Percentiles rank a stretch among this genome's conserved stretches.
Evolutionary conservation across 805 yeast genomes (phyloP).

Genomic region (Metschnikowia chrysomelidarum): DNA sequence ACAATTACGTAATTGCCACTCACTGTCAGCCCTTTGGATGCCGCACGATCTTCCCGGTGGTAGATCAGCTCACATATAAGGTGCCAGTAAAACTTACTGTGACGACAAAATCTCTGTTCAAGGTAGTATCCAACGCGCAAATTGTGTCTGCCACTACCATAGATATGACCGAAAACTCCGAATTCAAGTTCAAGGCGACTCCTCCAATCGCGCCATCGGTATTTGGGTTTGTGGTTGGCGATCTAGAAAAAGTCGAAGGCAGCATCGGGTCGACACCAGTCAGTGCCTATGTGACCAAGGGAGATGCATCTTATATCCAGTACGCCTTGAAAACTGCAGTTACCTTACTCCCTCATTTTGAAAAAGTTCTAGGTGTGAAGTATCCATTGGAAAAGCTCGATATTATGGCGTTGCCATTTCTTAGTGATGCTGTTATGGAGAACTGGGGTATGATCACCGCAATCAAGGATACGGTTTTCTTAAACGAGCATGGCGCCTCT

Average conservation of each 20-base stretch:
- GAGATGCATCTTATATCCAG: slow-evolving; percentile 45
- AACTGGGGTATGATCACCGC: slow-evolving; percentile 70
- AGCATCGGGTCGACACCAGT: slow-evolving; percentile 35
- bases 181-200: slow-evolving; percentile 48
- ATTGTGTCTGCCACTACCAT: slow-evolving; percentile 21
- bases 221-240: slow-evolving; percentile 70
- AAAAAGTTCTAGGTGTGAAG: slow-evolving; percentile 37
- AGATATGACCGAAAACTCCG: slow-evolving; percentile 25
- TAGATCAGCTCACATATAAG: slow-evolving; percentile 63
- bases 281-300: slow-evolving; percentile 54
- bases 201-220: slow-evolving; percentile 62
- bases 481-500: slow-evolving; percentile 24
- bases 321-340: slow-evolving; percentile 51
- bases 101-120: slow-evolving; percentile 43
- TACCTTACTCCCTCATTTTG: slow-evolving; percentile 48
- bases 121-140: slow-evolving; percentile 51
- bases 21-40: slow-evolving; percentile 73
- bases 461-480: slow-evolving; percentile 46
- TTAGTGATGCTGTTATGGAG: slow-evolving; percentile 79
- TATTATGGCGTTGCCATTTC: slow-evolving; percentile 64
- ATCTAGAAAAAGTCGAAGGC: slow-evolving; percentile 45
- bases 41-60: slow-evolving; percentile 60
- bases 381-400: slow-evolving; percentile 69
- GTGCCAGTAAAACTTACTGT: slow-evolving; percentile 50
- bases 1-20: slow-evolving; percentile 58